phyloP scores from a whole-genome alignment of 2,329 filamentous ascomycete species.

The Fusarium citri region DNA sequence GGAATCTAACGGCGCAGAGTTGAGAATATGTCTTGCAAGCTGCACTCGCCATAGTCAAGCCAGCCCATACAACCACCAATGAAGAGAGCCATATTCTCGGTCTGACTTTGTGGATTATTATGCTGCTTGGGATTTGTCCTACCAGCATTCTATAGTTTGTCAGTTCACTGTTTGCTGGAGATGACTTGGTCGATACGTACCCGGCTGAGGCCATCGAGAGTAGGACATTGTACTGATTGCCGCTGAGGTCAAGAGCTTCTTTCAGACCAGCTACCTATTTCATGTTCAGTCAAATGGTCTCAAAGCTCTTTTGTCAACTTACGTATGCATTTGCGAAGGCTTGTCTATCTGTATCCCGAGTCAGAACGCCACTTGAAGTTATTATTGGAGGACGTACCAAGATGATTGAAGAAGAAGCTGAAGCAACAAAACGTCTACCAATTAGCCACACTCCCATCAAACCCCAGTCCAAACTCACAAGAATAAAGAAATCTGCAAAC shows the following conservation, averaged over 20 bases:
- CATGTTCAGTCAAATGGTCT: fast-evolving
- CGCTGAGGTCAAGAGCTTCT: constrained; percentile 57
- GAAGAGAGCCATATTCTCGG: constrained; percentile 69
- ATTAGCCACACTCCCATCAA: not conserved
- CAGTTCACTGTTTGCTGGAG: not conserved
- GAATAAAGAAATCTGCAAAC: constrained; percentile 48
- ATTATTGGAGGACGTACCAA: not conserved
- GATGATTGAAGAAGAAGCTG: constrained; percentile 37
- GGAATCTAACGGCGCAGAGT: constrained; percentile 45
- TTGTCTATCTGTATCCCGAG: not conserved
- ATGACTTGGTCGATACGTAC: constrained; percentile 29
- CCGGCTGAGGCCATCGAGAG: constrained; percentile 46
- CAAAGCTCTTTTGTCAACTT: fast-evolving
- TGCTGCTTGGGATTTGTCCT: constrained; percentile 67
- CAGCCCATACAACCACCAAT: constrained; percentile 70
- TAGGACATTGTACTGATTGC: constrained; percentile 52
- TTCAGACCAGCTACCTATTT: constrained; percentile 55
- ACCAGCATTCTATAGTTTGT: constrained; percentile 51
- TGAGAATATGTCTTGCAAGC: constrained; percentile 49
- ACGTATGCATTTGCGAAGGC: constrained; percentile 39
- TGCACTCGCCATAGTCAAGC: constrained; percentile 59
- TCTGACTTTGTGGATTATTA: constrained; percentile 69
- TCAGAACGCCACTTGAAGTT: fast-evolving
- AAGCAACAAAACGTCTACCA: constrained; percentile 29
- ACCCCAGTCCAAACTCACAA: constrained; percentile 28